Evolutionary conservation across 331 rosid species (phyloP), one percentile per base, ranked within the genome.

Genomic region (Spiraea crenata): DNA sequence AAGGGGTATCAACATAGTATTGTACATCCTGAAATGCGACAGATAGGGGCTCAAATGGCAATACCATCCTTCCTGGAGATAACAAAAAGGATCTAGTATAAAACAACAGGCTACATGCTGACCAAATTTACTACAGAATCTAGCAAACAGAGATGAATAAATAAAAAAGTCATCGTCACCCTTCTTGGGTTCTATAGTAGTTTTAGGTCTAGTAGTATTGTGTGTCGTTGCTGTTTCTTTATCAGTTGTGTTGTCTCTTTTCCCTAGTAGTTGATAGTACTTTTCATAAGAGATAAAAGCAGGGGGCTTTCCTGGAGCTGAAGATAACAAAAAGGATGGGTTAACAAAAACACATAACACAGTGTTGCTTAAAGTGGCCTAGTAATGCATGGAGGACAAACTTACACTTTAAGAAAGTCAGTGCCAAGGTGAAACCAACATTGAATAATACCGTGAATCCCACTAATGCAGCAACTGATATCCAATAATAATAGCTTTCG

Each of bases 361-460:
- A 12, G 38, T 51, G 13, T 25, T 40, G 52, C 41, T 39, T 39
- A 52, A 10, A 54, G 20, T 13, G 39, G 48, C 54, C 5, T 13
- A 40, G 50, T 54, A 20, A 13, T 39, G 41, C 5, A 54, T 16
- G 35, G 41, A 68, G 39, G 7, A 19, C 25, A 68, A 63, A 42
- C 87, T 86, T 74, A 90, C 96, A 76, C 56, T 88, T 81, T 42
- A 90, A 74, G 74, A 84, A 81, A 63, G 87, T 88, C 56, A 88
- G 70, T 55, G 96, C 93, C 11, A 87, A 67, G 76, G 83, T 61
- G 77, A 90, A 90, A 73, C 91, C 92, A 74, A 84, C 37, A 69
- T 90, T 88, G 57, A 84, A 88, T 58, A 88, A 69, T 39, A 83
- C 16, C 1, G 87, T 59, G 69, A 88, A 86, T 56, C 88, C 88